Percentiles rank a stretch among this genome's conserved stretches.
These are phyloP conservation scores for Hippophae rhamnoides DNA, from an alignment of 306 rosid genomes.

Conservation along the genomic window DNA sequence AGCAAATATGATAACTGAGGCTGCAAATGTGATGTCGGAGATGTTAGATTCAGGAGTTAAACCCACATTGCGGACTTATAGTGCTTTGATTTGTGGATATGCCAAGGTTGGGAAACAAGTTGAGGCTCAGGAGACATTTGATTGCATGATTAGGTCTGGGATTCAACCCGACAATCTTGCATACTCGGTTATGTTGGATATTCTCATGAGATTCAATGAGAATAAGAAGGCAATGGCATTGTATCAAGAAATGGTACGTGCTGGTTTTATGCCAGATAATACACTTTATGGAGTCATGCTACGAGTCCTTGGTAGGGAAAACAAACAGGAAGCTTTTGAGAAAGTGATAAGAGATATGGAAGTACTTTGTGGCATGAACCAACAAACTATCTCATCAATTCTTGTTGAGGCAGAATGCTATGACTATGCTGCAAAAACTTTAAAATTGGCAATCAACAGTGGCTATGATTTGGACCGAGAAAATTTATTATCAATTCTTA, in stretches of 20 bases:
- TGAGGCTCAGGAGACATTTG: conserved; percentile 72
- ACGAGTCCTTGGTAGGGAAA: conserved; percentile 51
- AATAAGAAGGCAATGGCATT: conserved; percentile 48
- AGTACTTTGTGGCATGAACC: conserved; percentile 54
- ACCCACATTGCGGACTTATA: conserved; percentile 78
- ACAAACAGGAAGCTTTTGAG: conserved; percentile 50
- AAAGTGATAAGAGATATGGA: conserved; percentile 62
- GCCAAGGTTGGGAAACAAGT: conserved; percentile 64
- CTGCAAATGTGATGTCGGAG: conserved; percentile 71
- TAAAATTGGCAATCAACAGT: conserved; percentile 58
- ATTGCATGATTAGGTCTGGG: conserved; percentile 70
- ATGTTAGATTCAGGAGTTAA: conserved; percentile 80
- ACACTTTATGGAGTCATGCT: conserved; percentile 58
- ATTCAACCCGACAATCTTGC: conserved; percentile 72
- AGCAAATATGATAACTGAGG: conserved; percentile 68
- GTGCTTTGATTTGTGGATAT: conserved; percentile 87
- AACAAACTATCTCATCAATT: conserved; percentile 60
- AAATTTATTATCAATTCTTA: conserved; percentile 54
- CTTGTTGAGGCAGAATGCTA: conserved; percentile 76
- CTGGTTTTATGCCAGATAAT: conserved; percentile 57
- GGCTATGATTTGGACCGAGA: conserved; percentile 68
- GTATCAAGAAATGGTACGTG: conserved; percentile 59
- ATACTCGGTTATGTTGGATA: conserved; percentile 79
- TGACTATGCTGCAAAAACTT: conserved; percentile 65
- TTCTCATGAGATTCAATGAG: conserved; percentile 70